phyloP scores from a whole-genome alignment of 2,329 filamentous ascomycete genomes.

The Sordariomycetes sp. region DNA sequence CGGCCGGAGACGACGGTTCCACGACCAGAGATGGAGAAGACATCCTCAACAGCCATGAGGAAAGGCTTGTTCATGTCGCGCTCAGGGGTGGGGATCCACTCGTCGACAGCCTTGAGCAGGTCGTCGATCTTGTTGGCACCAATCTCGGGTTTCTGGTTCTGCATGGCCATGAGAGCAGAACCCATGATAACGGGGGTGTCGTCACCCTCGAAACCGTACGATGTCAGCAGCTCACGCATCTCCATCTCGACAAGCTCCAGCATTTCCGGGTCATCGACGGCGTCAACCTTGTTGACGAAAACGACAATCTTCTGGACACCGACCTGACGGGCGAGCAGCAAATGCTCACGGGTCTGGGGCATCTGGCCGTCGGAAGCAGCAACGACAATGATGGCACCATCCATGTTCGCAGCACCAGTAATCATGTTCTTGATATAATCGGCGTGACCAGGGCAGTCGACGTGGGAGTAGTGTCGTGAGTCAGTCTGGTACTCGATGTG shows the following conservation, averaged over 20 bases:
- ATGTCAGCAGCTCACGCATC: constrained; percentile 91
- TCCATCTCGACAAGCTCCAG: constrained; percentile 99
- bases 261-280: constrained; percentile 97
- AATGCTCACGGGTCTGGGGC: constrained; percentile 98
- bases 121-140: constrained; percentile 83
- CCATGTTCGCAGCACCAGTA: constrained; percentile 98
- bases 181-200: constrained; percentile 96
- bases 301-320: constrained; percentile 97
- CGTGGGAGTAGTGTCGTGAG: constrained; percentile 93
- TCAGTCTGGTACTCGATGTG: constrained; percentile 99
- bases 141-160: constrained; percentile 79
- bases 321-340: constrained; percentile 95
- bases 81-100: constrained; percentile 91
- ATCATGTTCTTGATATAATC: constrained; percentile 99
- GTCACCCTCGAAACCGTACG: constrained; percentile 96
- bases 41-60: constrained; percentile 95
- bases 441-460: constrained; percentile 99
- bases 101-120: constrained; percentile 80
- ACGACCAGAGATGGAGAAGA: constrained; percentile 84
- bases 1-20: constrained; percentile 95
- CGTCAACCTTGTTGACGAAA: constrained; percentile 99
- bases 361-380: constrained; percentile 98
- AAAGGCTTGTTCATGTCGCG: constrained; percentile 97
- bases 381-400: constrained; percentile 97
- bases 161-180: constrained; percentile 89